Evolutionary conservation across 805 yeast genomes (phyloP), one percentile per base, ranked within the genome.

Genomic region (Cyberlindnera xylosilytica): DNA sequence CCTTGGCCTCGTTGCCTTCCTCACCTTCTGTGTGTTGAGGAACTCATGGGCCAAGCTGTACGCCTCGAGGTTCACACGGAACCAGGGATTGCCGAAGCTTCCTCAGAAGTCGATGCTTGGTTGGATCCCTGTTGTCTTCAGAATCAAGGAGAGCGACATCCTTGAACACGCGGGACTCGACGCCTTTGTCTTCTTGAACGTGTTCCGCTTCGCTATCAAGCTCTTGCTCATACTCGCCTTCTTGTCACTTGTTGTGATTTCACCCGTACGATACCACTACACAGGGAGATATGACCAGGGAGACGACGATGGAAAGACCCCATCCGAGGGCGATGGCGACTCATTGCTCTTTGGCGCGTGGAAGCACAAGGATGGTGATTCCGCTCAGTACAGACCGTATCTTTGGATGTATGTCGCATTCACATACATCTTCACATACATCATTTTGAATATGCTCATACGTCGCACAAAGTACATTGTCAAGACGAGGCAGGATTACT

Each of bases 121-220:
- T 2, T 91, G 98, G 97, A 70, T 90, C 8, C 76, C 81, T 0
- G 76, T 79, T 0, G 65, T 91, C 12, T 76, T 76, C 57, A 62
- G 63, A 11, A 79, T 90, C 16, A 69, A 73, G 20, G 98, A 91
- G 52, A 71, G 76, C 13, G 89, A 88, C 44, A 76, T 93, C 2
- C 70, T 91, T 38, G 91, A 88, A 47, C 83, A 82, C 56, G 96
- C 97, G 3, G 99, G 99, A 0, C 65, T 91, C 34, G 99, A 91
- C 65, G 97, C 97, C 1, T 89, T 77, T 64, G 98, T 93, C 36
- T 91, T 87, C 57, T 65, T 91, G 24, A 89, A 89, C 4, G 90
- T 91, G 60, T 93, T 93, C 74, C 83, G 86, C 47, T 87, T 89
- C 86, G 77, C 93, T 47, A 86, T 90, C 37, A 78, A 79, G 58